Percentiles rank a stretch among this genome's conserved stretches.
These are phyloP conservation scores for Arabidopsis suecica DNA, from an alignment of 345 rosid species.

Conservation along the genomic window DNA sequence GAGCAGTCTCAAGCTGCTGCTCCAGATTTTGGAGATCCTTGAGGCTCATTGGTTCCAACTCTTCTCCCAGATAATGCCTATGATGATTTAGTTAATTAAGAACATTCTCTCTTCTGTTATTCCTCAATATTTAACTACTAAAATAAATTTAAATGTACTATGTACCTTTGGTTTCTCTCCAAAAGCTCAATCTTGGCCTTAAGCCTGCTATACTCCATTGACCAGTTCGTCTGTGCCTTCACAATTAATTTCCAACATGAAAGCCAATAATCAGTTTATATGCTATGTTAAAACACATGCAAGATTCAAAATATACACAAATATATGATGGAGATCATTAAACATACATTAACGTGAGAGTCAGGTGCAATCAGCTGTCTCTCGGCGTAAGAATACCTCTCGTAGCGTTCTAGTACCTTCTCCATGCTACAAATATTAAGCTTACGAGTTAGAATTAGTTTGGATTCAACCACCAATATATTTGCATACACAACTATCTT, in stretches of 20 bases:
- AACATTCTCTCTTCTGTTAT: background rate
- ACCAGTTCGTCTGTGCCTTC: slow-evolving; percentile 64
- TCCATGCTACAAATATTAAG: slow-evolving; percentile 59
- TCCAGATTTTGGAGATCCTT: slow-evolving; percentile 85
- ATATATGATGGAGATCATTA: background rate
- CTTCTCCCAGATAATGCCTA: slow-evolving; percentile 91
- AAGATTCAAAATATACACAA: slow-evolving; percentile 6
- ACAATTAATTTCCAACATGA: background rate
- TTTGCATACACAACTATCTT: background rate
- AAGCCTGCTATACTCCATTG: slow-evolving; percentile 72
- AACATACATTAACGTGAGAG: slow-evolving; percentile 45
- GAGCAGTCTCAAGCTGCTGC: slow-evolving; percentile 88
- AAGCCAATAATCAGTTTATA: slow-evolving; percentile 4
- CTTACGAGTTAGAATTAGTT: slow-evolving; percentile 8
- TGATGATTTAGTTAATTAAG: background rate
- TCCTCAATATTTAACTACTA: background rate
- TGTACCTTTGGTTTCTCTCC: slow-evolving; percentile 79
- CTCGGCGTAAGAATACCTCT: slow-evolving; percentile 62
- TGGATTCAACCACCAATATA: background rate
- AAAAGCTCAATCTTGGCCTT: slow-evolving; percentile 85
- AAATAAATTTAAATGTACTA: background rate
- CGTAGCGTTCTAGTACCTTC: slow-evolving; percentile 69
- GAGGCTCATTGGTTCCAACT: slow-evolving; percentile 61
- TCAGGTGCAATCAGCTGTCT: slow-evolving; percentile 53
- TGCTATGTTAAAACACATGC: background rate